Evolutionary conservation across 257 asterid genomes (phyloP).

Genomic region (Cruciata laevipes): DNA sequence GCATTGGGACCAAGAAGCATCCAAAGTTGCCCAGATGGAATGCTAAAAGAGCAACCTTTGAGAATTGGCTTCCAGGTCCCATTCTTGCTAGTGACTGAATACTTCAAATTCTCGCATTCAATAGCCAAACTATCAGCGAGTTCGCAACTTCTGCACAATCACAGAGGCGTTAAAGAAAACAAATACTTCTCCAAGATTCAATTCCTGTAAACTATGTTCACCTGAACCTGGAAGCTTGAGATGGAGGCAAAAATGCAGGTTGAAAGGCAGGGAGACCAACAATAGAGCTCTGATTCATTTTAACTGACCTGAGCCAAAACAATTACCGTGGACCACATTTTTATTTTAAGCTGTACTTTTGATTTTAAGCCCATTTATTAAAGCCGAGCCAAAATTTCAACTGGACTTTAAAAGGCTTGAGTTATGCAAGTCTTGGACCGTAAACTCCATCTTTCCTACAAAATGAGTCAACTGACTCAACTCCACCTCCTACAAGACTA

Average conservation of each 20-base stretch:
- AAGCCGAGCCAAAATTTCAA: not conserved
- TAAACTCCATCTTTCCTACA: no score
- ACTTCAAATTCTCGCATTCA: slow-evolving; percentile 58
- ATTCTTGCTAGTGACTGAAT: slow-evolving; percentile 39
- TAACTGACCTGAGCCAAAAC: not conserved
- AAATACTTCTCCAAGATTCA: not conserved
- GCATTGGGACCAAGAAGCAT: slow-evolving; percentile 98
- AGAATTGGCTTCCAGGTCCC: slow-evolving; percentile 55
- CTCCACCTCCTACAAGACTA: no score
- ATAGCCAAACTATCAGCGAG: slow-evolving; percentile 40
- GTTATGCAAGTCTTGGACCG: no score
- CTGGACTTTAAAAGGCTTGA: not conserved
- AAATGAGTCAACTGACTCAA: no score
- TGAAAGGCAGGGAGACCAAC: slow-evolving; percentile 35
- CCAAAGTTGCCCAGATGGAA: slow-evolving; percentile 90
- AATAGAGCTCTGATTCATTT: slow-evolving; percentile 40
- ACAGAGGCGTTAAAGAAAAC: not conserved
- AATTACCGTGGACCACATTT: not conserved
- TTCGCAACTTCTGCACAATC: slow-evolving; percentile 25
- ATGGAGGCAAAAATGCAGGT: slow-evolving; percentile 20
- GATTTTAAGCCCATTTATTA: not conserved
- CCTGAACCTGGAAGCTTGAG: slow-evolving; percentile 29
- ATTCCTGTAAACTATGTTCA: not conserved
- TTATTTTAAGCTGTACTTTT: not conserved
- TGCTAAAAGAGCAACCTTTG: slow-evolving; percentile 59